Evolutionary conservation across 805 yeast genomes (phyloP).

Genomic region (Millerozyma miso): DNA sequence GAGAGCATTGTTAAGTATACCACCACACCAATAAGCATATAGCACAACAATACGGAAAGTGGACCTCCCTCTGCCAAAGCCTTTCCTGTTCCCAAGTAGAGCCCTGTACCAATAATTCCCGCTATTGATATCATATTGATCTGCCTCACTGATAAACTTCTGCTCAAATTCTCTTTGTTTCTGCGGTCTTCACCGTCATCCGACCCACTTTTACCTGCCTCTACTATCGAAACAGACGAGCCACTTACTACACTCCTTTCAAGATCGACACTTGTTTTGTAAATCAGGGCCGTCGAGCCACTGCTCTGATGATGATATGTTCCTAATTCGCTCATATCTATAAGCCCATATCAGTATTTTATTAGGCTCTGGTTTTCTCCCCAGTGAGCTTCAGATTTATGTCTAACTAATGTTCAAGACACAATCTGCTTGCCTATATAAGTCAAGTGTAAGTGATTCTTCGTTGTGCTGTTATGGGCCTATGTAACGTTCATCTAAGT

Average conservation of each 20-base stretch:
- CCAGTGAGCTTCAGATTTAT: too few species aligned
- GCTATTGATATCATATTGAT: slow-evolving; percentile 35
- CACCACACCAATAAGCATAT: slow-evolving; percentile 35
- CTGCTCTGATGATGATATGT: not conserved
- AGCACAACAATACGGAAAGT: slow-evolving; percentile 28
- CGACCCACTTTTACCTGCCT: not conserved
- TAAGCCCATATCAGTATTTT: not conserved
- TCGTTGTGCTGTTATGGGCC: too few species aligned
- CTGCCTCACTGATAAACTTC: slow-evolving; percentile 21
- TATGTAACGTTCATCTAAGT: too few species aligned
- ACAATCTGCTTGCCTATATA: too few species aligned
- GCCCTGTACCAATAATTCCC: slow-evolving; percentile 35
- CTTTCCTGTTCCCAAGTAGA: slow-evolving; percentile 30
- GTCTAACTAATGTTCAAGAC: too few species aligned
- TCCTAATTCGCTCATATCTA: not conserved
- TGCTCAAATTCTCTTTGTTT: slow-evolving; percentile 11
- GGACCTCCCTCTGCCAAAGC: slow-evolving; percentile 31
- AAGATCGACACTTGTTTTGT: too few species aligned
- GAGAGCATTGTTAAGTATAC: slow-evolving; percentile 51
- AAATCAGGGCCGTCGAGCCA: too few species aligned
- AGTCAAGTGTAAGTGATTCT: too few species aligned
- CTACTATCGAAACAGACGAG: not conserved
- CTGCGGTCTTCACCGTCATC: not conserved
- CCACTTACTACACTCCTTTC: not conserved
- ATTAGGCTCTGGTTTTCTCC: too few species aligned